These are phyloP conservation scores for Vitis riparia DNA, from an alignment of 164 flowering plant species.

Conservation along the genomic window DNA sequence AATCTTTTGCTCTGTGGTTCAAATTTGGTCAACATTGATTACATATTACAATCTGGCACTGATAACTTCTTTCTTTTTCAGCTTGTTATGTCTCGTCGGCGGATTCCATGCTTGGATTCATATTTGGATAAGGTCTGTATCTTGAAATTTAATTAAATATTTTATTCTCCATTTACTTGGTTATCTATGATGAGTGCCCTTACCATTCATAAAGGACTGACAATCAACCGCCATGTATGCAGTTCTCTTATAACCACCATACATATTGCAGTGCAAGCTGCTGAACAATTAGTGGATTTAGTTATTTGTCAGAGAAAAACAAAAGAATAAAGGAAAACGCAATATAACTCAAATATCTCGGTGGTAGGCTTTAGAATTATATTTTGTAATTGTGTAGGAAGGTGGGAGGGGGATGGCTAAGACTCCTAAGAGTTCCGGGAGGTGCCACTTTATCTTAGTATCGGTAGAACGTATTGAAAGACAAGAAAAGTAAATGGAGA, in stretches of 20 bases:
- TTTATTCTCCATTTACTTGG: too few species aligned
- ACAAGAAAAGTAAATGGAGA: neutral
- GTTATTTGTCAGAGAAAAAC: neutral
- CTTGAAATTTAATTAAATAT: neutral
- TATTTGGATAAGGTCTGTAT: conserved; percentile 83
- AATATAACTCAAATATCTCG: too few species aligned
- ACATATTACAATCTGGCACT: neutral
- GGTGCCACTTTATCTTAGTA: neutral
- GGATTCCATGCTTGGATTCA: conserved; percentile 98
- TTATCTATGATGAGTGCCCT: too few species aligned
- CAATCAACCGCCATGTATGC: neutral
- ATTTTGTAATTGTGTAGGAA: too few species aligned
- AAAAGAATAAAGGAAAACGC: neutral
- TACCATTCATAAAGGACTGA: too few species aligned
- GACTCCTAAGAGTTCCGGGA: neutral
- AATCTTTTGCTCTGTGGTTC: too few species aligned
- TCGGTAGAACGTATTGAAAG: neutral
- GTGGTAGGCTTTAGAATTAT: too few species aligned
- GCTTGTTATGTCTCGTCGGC: conserved; percentile 91
- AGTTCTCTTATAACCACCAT: neutral
- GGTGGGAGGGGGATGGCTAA: neutral
- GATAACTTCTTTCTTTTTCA: conserved; percentile 31
- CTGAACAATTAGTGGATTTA: neutral
- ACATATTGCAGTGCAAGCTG: neutral
- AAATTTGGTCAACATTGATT: too few species aligned